These are phyloP conservation scores for Bothriochloa decipiens DNA, from an alignment of 176 grass and related monocot genomes.

Conservation along the genomic window DNA sequence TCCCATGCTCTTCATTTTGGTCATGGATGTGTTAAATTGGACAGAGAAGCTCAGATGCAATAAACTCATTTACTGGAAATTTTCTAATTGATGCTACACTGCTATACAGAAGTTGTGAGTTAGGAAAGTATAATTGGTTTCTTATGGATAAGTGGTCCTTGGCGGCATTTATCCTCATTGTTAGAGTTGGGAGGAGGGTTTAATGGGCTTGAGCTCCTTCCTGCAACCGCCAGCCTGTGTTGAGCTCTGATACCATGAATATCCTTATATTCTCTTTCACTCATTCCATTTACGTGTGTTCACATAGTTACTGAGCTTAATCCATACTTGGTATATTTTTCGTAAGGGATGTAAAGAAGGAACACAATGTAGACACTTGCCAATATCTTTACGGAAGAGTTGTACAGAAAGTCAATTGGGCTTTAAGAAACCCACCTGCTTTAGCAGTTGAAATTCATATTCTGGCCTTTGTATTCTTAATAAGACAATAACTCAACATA, in stretches of 20 bases:
- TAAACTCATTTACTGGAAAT: constrained; percentile 13
- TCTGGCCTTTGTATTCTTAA: not conserved
- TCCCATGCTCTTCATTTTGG: too few species aligned
- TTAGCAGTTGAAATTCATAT: constrained; percentile 25
- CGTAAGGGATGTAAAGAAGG: not conserved
- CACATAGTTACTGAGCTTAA: not conserved
- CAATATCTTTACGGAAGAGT: constrained; percentile 18
- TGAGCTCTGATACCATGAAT: too few species aligned
- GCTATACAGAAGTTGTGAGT: constrained; percentile 16
- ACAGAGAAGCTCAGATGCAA: too few species aligned
- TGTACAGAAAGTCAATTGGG: constrained; percentile 1
- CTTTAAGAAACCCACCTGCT: not conserved
- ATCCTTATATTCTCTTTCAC: too few species aligned
- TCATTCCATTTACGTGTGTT: not conserved
- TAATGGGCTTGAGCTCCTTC: too few species aligned
- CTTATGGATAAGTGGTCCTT: not conserved
- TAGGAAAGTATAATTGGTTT: not conserved
- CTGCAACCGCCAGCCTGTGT: too few species aligned
- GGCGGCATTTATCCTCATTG: constrained; percentile 14
- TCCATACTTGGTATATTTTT: constrained; percentile 24
- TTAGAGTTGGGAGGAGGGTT: too few species aligned
- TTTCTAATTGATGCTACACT: not conserved
- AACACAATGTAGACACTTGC: constrained; percentile 1
- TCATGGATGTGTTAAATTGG: too few species aligned
- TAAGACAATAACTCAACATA: not conserved